Percentiles rank a stretch among this genome's conserved stretches.
Conservation (phyloP, 306 rosid genomes). For the Citrullus colocynthis region DNA sequence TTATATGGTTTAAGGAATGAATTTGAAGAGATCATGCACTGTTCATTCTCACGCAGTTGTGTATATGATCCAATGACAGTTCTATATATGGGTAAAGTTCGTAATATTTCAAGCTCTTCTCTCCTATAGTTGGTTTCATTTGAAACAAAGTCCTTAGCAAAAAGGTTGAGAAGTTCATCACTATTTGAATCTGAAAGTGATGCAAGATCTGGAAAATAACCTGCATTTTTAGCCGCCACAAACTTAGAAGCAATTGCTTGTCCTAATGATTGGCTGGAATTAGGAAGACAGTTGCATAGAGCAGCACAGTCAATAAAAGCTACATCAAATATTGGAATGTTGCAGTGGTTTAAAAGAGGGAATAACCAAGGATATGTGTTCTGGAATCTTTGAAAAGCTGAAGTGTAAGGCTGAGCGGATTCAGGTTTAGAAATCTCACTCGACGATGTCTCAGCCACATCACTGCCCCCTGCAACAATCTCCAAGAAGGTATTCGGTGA, state of each 20-base stretch:
- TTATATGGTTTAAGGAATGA: constrained; percentile 75
- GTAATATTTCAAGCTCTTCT: constrained; percentile 70
- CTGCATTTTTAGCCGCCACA: constrained; percentile 73
- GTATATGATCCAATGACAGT: constrained; percentile 85
- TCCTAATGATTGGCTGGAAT: constrained; percentile 53
- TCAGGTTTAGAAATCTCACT: constrained; percentile 30
- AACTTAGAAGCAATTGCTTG: constrained; percentile 80
- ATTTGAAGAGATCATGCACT: constrained; percentile 70
- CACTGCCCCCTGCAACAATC: constrained; percentile 27
- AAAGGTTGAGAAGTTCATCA: constrained; percentile 69
- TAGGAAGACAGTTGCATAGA: constrained; percentile 48
- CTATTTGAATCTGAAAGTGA: constrained; percentile 50
- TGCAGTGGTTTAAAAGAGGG: constrained; percentile 74
- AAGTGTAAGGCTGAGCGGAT: constrained; percentile 37
- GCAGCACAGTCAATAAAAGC: constrained; percentile 66
- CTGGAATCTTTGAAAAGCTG: constrained; percentile 52
- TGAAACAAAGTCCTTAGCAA: constrained; percentile 50
- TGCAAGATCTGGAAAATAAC: constrained; percentile 62
- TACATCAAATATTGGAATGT: constrained; percentile 72
- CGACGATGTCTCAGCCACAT: constrained; percentile 15
- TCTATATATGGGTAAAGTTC: constrained; percentile 79
- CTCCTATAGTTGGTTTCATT: constrained; percentile 31
- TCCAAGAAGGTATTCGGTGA: constrained; percentile 24
- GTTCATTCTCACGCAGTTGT: constrained; percentile 48
- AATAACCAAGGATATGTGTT: constrained; percentile 66